Evolutionary conservation across 2,329 filamentous ascomycete genomes (phyloP).

Genomic region (Colletotrichum sp.): DNA sequence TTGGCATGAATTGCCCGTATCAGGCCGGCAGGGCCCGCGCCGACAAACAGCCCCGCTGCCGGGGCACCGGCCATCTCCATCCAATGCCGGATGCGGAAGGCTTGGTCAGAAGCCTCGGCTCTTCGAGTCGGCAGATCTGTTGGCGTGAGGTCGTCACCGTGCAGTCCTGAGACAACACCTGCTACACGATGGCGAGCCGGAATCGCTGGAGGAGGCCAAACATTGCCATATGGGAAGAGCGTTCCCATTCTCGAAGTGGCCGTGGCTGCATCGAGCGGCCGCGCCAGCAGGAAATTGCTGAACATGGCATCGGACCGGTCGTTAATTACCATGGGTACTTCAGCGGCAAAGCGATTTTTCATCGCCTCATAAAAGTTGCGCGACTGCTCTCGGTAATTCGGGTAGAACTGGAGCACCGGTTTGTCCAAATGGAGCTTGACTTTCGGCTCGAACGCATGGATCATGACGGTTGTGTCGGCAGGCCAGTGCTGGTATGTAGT

Average conservation of each 20-base stretch:
- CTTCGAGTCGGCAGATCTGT: constrained; percentile 49
- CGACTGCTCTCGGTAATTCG: constrained; percentile 7
- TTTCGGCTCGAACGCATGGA: constrained; percentile 74
- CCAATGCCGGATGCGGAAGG: constrained; percentile 80
- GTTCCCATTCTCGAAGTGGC: constrained; percentile 31
- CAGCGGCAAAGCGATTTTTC: constrained; percentile 45
- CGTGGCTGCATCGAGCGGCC: constrained; percentile 44
- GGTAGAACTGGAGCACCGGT: constrained; percentile 66
- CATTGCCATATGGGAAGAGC: constrained; percentile 50
- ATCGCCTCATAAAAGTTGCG: background rate
- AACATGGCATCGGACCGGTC: constrained; percentile 55
- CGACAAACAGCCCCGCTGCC: constrained; percentile 29
- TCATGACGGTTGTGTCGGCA: constrained; percentile 67
- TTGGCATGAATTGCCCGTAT: constrained; percentile 23
- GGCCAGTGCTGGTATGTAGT: constrained; percentile 68
- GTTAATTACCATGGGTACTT: constrained; percentile 58
- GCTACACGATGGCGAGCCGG: constrained; percentile 64
- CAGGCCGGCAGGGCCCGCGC: constrained; percentile 28
- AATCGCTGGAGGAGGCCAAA: constrained; percentile 80
- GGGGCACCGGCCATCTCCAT: constrained; percentile 63
- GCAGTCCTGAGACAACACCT: constrained; percentile 31
- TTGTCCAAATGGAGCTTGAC: constrained; percentile 77
- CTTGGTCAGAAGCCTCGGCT: constrained; percentile 67
- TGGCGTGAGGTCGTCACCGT: constrained; percentile 28
- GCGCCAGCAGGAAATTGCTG: constrained; percentile 72